These are phyloP conservation scores for Phytophthora boehmeriae DNA, from an alignment of 352 stramenopile genomes.

Conservation along the genomic window DNA sequence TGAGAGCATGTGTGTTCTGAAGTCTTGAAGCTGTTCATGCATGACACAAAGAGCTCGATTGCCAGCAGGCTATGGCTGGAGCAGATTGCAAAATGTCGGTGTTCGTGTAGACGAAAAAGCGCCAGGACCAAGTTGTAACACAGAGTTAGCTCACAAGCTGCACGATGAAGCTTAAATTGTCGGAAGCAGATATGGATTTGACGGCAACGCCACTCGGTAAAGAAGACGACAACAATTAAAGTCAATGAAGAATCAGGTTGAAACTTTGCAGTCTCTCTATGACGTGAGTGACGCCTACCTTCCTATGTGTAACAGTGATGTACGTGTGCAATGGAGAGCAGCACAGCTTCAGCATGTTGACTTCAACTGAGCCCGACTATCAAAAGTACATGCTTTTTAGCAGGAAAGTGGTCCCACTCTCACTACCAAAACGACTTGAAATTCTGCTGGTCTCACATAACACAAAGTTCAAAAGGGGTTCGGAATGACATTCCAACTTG, in stretches of 20 bases:
- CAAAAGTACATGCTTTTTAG: too few species aligned
- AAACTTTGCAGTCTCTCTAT: too few species aligned
- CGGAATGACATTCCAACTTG: slow-evolving; percentile 17
- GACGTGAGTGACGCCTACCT: too few species aligned
- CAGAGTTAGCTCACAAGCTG: not conserved
- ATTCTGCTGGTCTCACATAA: slow-evolving; percentile 1
- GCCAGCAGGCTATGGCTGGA: not conserved
- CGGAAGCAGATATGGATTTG: too few species aligned
- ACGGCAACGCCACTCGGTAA: too few species aligned
- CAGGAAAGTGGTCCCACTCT: slow-evolving; percentile 1
- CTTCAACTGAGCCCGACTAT: too few species aligned
- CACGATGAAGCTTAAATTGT: too few species aligned
- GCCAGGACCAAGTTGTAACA: not conserved
- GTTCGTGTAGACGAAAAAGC: not conserved
- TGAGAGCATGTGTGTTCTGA: not conserved
- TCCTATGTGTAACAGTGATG: too few species aligned
- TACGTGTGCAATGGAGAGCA: too few species aligned
- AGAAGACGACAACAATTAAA: too few species aligned
- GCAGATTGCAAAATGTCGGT: not conserved
- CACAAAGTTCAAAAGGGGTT: not conserved
- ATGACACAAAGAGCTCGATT: slow-evolving; percentile 2
- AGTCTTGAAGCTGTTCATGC: not conserved
- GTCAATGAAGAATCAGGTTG: too few species aligned
- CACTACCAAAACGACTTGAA: not conserved
- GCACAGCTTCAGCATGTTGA: too few species aligned